These are phyloP conservation scores for Lipomyces chichibuensis DNA, from an alignment of 805 yeast genomes.

Conservation along the genomic window DNA sequence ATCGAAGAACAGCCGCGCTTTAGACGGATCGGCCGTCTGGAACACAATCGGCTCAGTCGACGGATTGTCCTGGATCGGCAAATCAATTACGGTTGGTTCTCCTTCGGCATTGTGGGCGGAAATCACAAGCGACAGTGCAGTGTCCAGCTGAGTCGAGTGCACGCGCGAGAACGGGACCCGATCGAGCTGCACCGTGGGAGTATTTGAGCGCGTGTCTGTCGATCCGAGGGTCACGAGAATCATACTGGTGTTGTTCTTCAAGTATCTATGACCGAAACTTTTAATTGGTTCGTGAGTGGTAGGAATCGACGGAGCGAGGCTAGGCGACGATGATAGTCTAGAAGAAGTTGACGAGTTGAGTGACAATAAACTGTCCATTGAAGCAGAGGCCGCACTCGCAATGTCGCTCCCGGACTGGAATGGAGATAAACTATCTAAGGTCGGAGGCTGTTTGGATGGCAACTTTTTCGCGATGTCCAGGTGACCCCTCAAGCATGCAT, in stretches of 20 bases:
- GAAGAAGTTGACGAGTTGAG: constrained; percentile 22
- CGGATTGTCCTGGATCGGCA: constrained; percentile 79
- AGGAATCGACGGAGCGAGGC: not conserved
- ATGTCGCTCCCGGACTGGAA: constrained; percentile 16
- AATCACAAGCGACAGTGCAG: constrained; percentile 77
- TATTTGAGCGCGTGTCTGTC: constrained; percentile 67
- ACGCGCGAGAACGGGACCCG: constrained; percentile 75
- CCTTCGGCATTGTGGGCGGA: constrained; percentile 48
- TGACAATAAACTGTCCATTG: constrained; percentile 31
- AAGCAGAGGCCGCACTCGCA: constrained; percentile 32
- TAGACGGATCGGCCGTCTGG: constrained; percentile 53
- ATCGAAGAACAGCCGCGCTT: constrained; percentile 71
- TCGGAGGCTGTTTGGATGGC: constrained; percentile 19
- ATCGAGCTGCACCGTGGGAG: constrained; percentile 66
- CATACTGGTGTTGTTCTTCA: constrained; percentile 64
- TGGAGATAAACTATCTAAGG: constrained; percentile 22
- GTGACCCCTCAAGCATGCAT: constrained; percentile 89
- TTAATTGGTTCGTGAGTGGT: constrained; percentile 58
- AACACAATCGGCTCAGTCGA: constrained; percentile 70
- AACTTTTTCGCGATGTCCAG: constrained; percentile 66
- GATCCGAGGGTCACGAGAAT: constrained; percentile 85
- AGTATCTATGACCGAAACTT: constrained; percentile 81
- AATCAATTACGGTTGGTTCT: constrained; percentile 68
- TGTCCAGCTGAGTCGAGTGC: constrained; percentile 81
- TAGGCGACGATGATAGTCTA: constrained; percentile 36